Percentiles rank a stretch among this genome's conserved stretches.
Evolutionary conservation across 192 early-diverging fungal species (phyloP).

Genomic region (Ambispora gerdemannii): DNA sequence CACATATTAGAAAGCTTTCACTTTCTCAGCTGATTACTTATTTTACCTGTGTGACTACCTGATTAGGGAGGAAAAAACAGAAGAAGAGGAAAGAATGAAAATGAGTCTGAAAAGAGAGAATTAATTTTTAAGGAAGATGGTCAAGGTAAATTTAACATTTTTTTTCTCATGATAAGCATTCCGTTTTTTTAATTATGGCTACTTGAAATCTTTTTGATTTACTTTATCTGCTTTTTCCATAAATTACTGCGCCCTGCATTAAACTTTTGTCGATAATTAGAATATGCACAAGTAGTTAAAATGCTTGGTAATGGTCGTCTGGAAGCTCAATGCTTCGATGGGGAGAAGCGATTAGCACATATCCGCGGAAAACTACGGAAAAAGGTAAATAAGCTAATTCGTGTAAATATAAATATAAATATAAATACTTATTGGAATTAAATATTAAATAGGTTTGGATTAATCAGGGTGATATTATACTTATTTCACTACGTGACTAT

Average conservation of each 20-base stretch:
- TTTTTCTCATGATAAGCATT: too few species aligned
- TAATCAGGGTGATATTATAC: constrained; percentile 84
- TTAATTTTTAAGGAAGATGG: constrained; percentile 96
- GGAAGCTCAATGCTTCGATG: constrained; percentile 86
- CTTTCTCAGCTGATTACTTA: background rate
- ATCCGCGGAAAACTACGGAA: constrained; percentile 98
- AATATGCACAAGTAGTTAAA: constrained; percentile 92
- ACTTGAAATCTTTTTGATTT: too few species aligned
- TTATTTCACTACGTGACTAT: constrained; percentile 87
- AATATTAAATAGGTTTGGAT: constrained; percentile 75
- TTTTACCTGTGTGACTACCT: constrained; percentile 2
- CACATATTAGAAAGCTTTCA: background rate
- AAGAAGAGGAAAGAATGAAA: constrained; percentile 96
- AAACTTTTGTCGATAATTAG: constrained; percentile 36
- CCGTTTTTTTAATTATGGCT: too few species aligned
- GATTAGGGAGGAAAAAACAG: constrained; percentile 78
- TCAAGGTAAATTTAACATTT: constrained; percentile 60
- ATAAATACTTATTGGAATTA: too few species aligned
- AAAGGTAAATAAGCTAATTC: constrained; percentile 68
- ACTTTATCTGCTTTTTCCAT: too few species aligned
- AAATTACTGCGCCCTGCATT: too few species aligned
- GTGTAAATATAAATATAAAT: too few species aligned
- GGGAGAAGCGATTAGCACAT: constrained; percentile 84
- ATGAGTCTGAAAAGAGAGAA: constrained; percentile 93
- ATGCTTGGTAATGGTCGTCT: constrained; percentile 97